Base-by-base conservation (phyloP, 805 yeast genomes). In the Wickerhamomyces sydowiorum region DNA sequence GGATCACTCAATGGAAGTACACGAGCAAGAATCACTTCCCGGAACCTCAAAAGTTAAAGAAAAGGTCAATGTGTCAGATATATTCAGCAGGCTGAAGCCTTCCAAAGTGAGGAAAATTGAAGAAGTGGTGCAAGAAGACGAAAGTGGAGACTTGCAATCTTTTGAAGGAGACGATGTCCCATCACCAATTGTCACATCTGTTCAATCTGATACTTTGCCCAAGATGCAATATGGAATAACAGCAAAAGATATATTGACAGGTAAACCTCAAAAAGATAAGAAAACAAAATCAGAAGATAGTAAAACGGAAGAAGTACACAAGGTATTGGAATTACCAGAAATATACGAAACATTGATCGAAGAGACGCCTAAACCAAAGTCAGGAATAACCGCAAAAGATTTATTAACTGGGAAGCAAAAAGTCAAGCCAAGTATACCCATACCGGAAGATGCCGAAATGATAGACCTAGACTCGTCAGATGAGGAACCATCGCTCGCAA, bases 351-450 rank as follows among this genome's bases (percentile, higher is more conserved):
- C 19, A 17, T 5, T 17, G 18, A 25, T 17, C 12, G 36, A 39
- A 19, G 28, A 3, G 9, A 32, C 5, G 5, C 27, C 40, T 6
- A 27, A 31, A 20, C 30, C 39, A 22, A 42, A 42, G 34, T 34
- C 45, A 7, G 49, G 52, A 3, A 36, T 49, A 8, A 40, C 52
- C 1, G 50, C 52, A 2, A 41, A 38, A 14, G 53, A 51, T 22
- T 36, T 51, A 13, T 44, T 51, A 25, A 42, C 39, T 3, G 48
- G 49, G 15, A 38, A 27, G 10, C 19, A 38, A 30, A 20, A 36
- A 22, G 17, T 19, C 22, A 20, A 33, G 10, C 4, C 18, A 36
- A 28, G 41, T 33, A 13, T 13, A 4, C 23, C 35, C 7, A 18
- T 15, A 17, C 35, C 27, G 8, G 25, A 24, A 21, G 27, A 36